Conservation (phyloP, 2,329 filamentous ascomycete genomes). For the Hypoxylon sp. region DNA sequence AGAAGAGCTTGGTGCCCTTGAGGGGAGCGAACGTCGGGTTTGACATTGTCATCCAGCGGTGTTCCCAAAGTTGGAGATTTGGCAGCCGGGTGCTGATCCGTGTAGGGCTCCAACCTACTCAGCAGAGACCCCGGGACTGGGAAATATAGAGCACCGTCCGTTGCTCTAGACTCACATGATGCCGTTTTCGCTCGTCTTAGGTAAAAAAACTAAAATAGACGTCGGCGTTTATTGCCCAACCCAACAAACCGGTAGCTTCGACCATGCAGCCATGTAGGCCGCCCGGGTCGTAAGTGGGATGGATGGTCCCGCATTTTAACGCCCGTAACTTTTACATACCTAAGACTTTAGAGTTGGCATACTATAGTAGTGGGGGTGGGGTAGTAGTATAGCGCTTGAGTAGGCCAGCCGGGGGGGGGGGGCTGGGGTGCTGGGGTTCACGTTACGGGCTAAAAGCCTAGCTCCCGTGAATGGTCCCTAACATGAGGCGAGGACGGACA, state of each 20-base stretch:
- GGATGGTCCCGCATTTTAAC: background rate
- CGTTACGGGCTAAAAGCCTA: too few relatives aligned
- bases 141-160: background rate
- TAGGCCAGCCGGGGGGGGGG: too few relatives aligned
- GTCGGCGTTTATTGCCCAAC: background rate
- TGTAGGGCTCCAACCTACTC: constrained; percentile 2
- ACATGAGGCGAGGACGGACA: too few relatives aligned
- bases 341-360: too few relatives aligned
- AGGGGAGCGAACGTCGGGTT: constrained; percentile 34
- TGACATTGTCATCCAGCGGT: constrained; percentile 12
- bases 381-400: too few relatives aligned
- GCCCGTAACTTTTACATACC: background rate
- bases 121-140: background rate
- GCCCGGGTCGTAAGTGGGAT: constrained; percentile 20
- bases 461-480: too few relatives aligned
- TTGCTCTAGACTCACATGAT: constrained; percentile 3
- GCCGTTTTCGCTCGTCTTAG: constrained; percentile 14
- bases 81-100: background rate
- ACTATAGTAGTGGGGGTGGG: too few relatives aligned
- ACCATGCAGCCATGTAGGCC: background rate
- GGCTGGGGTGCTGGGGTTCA: too few relatives aligned
- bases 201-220: background rate
- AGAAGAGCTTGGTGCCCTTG: constrained; percentile 54
- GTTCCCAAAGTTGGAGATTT: background rate
- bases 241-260: background rate